Base-by-base conservation (phyloP, 495 filamentous ascomycete genomes). In the Neurospora terricola region DNA sequence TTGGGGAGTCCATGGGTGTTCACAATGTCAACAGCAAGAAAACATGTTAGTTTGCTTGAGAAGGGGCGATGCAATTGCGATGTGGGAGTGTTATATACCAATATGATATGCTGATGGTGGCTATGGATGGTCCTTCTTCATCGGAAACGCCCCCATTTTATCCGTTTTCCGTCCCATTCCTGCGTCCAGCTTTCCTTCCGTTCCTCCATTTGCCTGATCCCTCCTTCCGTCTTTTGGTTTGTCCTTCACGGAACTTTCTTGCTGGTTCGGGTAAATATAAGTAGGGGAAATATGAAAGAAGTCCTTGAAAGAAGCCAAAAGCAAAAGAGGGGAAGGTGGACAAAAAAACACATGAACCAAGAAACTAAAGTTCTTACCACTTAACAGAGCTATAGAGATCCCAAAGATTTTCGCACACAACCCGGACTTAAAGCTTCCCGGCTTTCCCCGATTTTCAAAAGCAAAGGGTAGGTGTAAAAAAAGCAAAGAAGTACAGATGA, bases 101-200 rank as follows among this genome's bases (percentile, higher is more conserved):
- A 16, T 66, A 30, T 66, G 54, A 16, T 34, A 34, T 66, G 27
- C 27, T 30, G 14, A 34, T 5, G 27, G 27, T 34, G 54, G 54
- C 54, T 66, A 66, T 66, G 27, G 14, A 36, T 66, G 54, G 54
- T 66, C 14, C 23, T 30, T 34, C n/a, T 23, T 69, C 74, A 73
- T 72, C 69, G 75, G 73, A 70, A 72, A 69, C 71, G 48, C n/a
- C 27, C 71, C 73, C 21, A 70, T 75, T 72, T 34, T 34, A 36
- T n/a, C n/a, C 37, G 71, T 42, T 59, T 42, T 68, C 23, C 38
- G 23, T 69, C 27, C 23, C 42, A n/a, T 37, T 39, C 23, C 30
- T 66, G 71, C 74, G 48, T 73, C 75, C 76, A 77, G 69, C 72
- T 34, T 21, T 38, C 70, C 43, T 70, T 73, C 73, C 72, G 69